These are phyloP conservation scores for Ensete glaucum DNA, from an alignment of 176 grass and related monocot genomes.

Conservation along the genomic window DNA sequence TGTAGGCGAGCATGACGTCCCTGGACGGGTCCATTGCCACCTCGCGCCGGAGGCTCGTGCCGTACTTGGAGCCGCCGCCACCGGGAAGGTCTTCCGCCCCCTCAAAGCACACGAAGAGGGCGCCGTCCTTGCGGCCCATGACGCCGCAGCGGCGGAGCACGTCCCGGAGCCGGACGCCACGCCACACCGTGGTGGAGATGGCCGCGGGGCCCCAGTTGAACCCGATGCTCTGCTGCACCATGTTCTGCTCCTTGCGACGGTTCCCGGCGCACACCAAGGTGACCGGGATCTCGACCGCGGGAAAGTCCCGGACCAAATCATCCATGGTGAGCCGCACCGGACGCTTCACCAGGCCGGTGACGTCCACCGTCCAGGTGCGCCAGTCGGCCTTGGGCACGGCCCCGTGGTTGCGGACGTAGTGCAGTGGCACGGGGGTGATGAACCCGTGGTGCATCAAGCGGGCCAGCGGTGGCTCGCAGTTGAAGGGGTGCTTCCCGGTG, in stretches of 20 bases:
- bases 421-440: conserved; percentile 16
- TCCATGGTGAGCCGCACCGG: conserved; percentile 12
- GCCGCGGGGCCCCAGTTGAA: conserved; percentile 21
- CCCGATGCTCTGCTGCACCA: conserved; percentile 9
- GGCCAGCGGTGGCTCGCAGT: conserved; percentile 14
- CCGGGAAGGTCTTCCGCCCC: conserved; percentile 23
- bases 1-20: conserved; percentile 33
- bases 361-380: conserved; percentile 11
- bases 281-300: conserved; percentile 17
- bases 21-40: conserved; percentile 14
- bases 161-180: conserved; percentile 12
- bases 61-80: conserved; percentile 18
- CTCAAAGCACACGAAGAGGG: conserved; percentile 14
- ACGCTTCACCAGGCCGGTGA: conserved; percentile 9
- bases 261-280: conserved; percentile 14
- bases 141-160: conserved; percentile 17
- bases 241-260: conserved; percentile 25
- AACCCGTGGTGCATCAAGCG: conserved; percentile 21
- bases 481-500: conserved; percentile 21
- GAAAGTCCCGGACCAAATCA: conserved; percentile 3
- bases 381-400: conserved; percentile 9
- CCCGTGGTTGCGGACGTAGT: conserved; percentile 24
- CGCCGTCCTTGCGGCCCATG: conserved; percentile 1
- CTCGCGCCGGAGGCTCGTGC: conserved; percentile 15
- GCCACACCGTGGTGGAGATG: conserved; percentile 15